A percentile compares a stretch with the other conserved stretches of the same genome.
Conservation (phyloP, 257 asterid genomes). For the Capsicum rhomboideum region DNA sequence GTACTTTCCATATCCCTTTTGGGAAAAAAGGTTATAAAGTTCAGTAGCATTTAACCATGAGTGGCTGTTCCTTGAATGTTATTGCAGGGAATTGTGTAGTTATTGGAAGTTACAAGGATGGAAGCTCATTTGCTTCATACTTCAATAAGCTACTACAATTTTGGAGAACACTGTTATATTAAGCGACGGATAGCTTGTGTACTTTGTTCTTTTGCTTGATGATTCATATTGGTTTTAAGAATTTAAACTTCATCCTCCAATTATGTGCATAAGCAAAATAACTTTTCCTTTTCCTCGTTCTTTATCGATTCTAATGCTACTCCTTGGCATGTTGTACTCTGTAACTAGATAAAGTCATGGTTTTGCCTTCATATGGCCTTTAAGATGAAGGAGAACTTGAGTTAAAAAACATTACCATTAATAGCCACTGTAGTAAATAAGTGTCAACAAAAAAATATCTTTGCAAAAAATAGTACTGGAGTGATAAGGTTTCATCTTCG, state of each 20-base stretch:
- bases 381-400: not conserved
- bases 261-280: not conserved
- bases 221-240: not conserved
- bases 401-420: too few relatives aligned
- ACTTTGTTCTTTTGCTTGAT: not conserved
- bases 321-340: not conserved
- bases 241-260: not conserved
- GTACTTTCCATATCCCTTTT: not conserved
- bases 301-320: not conserved
- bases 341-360: not conserved
- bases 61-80: not conserved
- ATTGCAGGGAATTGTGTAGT: not conserved
- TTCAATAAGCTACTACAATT: not conserved
- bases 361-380: not conserved
- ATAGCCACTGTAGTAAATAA: not conserved
- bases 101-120: not conserved
- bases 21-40: not conserved
- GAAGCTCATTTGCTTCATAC: not conserved
- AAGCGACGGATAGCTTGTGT: not conserved
- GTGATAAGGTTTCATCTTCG: not conserved
- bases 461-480: not conserved
- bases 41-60: not conserved
- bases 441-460: not conserved
- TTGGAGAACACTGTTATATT: not conserved
- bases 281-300: not conserved